A percentile compares a stretch with the other conserved stretches of the same genome.
Evolutionary conservation across 352 stramenopile genomes (phyloP).

Genomic region (Pythium rishiriense): DNA sequence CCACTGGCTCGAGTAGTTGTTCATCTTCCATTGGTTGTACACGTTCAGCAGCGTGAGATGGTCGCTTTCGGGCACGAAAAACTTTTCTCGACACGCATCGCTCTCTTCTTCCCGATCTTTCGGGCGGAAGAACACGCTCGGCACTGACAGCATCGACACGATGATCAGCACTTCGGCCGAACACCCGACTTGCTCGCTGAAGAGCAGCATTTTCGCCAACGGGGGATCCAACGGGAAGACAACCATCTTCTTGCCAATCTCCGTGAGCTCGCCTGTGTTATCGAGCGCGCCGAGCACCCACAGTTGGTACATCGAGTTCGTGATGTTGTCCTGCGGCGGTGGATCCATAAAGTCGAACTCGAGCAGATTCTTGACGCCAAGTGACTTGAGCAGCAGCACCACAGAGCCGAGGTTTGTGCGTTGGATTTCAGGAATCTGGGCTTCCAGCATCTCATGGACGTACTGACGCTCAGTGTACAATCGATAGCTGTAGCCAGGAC

Average conservation of each 20-base stretch:
- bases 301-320: slow-evolving; percentile 98
- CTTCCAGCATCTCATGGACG: slow-evolving; percentile 96
- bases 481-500: slow-evolving; percentile 92
- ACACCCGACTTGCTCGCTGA: slow-evolving; percentile 93
- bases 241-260: slow-evolving; percentile 97
- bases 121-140: slow-evolving; percentile 96
- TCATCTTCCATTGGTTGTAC: slow-evolving; percentile 93
- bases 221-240: slow-evolving; percentile 98
- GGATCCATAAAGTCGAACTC: slow-evolving; percentile 99
- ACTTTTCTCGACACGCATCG: slow-evolving; percentile 97
- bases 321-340: slow-evolving; percentile 96
- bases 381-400: slow-evolving; percentile 97
- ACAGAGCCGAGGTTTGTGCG: slow-evolving; percentile 98
- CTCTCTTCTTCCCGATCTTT: slow-evolving; percentile 98
- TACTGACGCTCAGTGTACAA: slow-evolving; percentile 98
- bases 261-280: slow-evolving; percentile 96
- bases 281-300: slow-evolving; percentile 98
- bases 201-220: slow-evolving; percentile 95
- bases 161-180: slow-evolving; percentile 95
- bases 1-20: slow-evolving; percentile 96
- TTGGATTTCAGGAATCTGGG: slow-evolving; percentile 98
- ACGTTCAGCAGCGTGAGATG: slow-evolving; percentile 98
- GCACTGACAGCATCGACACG: slow-evolving; percentile 97
- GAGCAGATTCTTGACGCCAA: slow-evolving; percentile 94
- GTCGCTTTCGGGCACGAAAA: slow-evolving; percentile 98